Evolutionary conservation across 441 rosid genomes (phyloP), one percentile per base, ranked within the genome.

Genomic region (Gossypium armourianum): DNA sequence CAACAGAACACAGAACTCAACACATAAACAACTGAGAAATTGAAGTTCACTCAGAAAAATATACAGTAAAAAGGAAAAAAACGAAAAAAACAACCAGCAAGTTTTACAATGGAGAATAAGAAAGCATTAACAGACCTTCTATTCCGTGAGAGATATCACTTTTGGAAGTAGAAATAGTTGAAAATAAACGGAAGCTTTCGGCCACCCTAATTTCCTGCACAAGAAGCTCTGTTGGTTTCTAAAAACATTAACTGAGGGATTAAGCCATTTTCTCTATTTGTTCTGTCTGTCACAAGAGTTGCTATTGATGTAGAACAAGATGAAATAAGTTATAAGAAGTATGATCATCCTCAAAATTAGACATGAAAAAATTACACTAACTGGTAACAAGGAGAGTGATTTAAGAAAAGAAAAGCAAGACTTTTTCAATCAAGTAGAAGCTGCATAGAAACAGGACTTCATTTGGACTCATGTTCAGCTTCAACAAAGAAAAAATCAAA

Each of bases 141-240:
- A 75, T 57, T 68, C 76, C 76, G 69, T 71, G 78, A 73, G 81
- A 74, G 12, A 73, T 60, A 78, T 85, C 86, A 78, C 78, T 80
- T 72, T 85, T 90, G 29, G 88, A 79, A 61, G 91, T 86, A 47
- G 99, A 87, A 70, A 89, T 84, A 52, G 99, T 91, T 62, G 96
- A 88, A 79, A 95, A 95, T 40, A 95, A 75, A 62, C 89, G 86
- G 79, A 95, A 95, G 79, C 86, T 87, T 76, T 89, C 99, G 0
- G 92, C 85, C 54, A 87, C 90, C 67, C 77, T 81, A 85, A 92
- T 86, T 85, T 86, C 97, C 98, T 95, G 90, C 75, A 75, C 75
- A 57, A 58, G 8, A 59, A 24, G 67, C 6, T 29, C 4, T 6
- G 6, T 55, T 19, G 23, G 10, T 17, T 55, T 68, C 52, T 54